Evolutionary conservation across 768 basidiomycete species (phyloP), one percentile per base, ranked within the genome.

Genomic region (Suillus placidus): DNA sequence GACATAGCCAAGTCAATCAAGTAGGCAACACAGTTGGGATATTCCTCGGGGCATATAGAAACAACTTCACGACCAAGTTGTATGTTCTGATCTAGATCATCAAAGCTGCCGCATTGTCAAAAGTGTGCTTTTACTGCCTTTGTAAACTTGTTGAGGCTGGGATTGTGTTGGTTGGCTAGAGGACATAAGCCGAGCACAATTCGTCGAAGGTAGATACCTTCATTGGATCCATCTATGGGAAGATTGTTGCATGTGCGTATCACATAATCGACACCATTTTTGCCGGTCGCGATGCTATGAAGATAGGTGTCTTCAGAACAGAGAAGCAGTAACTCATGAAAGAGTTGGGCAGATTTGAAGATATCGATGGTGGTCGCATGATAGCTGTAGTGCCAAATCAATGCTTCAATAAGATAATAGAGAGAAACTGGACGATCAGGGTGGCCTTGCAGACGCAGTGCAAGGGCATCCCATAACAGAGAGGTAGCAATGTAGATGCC

Each of bases 381-480:
- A 58, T 71, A 34, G 38, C 67, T 66, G 65, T 74, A 80, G 20
- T 71, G 75, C 34, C 16, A 60, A 1, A 23, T 32, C 30, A 76
- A 67, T 1, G 65, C 65, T 49, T 54, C 64, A 7, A 69, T 75
- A 43, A 73, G 68, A 51, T 70, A 66, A 64, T 67, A 64, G 7
- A 76, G 49, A 20, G 45, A 61, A 1, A 38, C 7, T 14, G 73
- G 64, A 26, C 67, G 70, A 40, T 63, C 62, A 30, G 66, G 51
- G 60, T 75, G 71, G 5, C 65, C 71, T 34, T 72, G 64, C 23
- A 71, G 68, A 18, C 70, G 69, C 23, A 74, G 43, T n/a, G 67
- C 58, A 8, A 77, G 69, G 38, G 71, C 64, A 66, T 64, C 35
- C 40, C 58, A 18, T 61, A 45, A 7, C 57, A 30, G 54, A 80